Evolutionary conservation across 176 grass and related monocot genomes (phyloP), one percentile per base, ranked within the genome.

Genomic region (Rhynchospora pubera): DNA sequence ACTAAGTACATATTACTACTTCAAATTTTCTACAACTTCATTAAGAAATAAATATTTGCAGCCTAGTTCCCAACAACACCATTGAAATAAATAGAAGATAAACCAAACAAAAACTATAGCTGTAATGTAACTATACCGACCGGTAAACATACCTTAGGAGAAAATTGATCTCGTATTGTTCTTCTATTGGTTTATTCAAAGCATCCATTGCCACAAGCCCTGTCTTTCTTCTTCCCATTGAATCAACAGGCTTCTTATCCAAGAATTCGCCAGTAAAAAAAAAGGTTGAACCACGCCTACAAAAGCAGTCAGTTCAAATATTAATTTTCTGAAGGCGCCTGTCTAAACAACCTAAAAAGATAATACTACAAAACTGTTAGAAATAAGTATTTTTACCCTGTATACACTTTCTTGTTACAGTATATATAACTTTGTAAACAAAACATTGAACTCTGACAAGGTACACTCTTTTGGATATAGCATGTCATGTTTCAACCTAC

Each of bases 171-270:
- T 70, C 32, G 42, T 79, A 87, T 14, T 87, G 80, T 30, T 48
- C 48, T 57, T 78, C 65, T 79, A 53, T 23, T 7, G 70, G 86
- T 79, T 26, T 71, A 22, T 15, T 61, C 62, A 87, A 78, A 55
- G 85, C 85, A 78, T 87, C 85, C 24, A 87, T 84, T 1, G 86
- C 86, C 8, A 84, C 23, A 79, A 87, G 58, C 61, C 81, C 24
- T 69, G 71, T 87, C 58, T 84, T 84, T 23, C 81, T 73, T 62
- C 81, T 82, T 26, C 83, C 83, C 14, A 85, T 60, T 19, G 62
- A 76, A 85, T 85, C 87, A 78, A 53, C 46, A 10, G 67, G 57
- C 69, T 89, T 89, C 42, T 68, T 85, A 82, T 89, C 87, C 3
- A 82, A 18, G 46, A 78, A 82, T 61, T 89, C 78, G 70, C 77